Conservation (phyloP, 352 stramenopile species). For the Globisporangium middletonii region DNA sequence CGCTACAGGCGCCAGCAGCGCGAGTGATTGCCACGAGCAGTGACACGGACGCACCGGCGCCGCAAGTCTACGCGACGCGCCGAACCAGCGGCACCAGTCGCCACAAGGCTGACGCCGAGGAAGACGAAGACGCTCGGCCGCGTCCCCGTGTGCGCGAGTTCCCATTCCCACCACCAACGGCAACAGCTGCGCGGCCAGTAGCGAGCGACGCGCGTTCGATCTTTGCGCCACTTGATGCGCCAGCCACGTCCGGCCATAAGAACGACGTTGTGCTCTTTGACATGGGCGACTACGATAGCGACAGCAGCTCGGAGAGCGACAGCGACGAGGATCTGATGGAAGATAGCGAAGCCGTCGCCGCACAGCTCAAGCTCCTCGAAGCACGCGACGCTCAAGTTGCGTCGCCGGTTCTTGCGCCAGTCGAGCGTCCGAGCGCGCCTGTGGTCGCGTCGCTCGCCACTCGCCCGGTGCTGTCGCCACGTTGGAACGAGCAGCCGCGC, state of each 20-base stretch:
- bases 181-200: neutral
- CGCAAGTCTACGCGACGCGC: neutral
- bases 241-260: too few relatives aligned
- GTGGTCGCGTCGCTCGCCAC: too few relatives aligned
- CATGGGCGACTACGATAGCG: neutral
- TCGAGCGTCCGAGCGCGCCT: too few relatives aligned
- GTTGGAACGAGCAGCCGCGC: too few relatives aligned
- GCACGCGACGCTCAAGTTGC: neutral
- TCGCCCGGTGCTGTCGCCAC: too few relatives aligned
- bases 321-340: constrained; percentile 4
- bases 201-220: constrained; percentile 1
- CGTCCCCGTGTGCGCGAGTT: too few relatives aligned
- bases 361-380: constrained; percentile 4
- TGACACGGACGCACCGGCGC: neutral
- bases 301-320: constrained; percentile 11
- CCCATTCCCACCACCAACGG: neutral
- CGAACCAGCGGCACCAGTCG: neutral
- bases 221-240: too few relatives aligned
- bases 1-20: neutral
- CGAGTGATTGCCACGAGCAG: neutral
- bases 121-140: too few relatives aligned
- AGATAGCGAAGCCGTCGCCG: constrained; percentile 1
- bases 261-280: constrained; percentile 8
- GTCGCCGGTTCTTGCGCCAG: neutral
- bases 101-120: too few relatives aligned